Percentiles rank a stretch among this genome's conserved stretches.
Evolutionary conservation across 495 filamentous ascomycete species (phyloP).

Genomic region (Lepraria neglecta): DNA sequence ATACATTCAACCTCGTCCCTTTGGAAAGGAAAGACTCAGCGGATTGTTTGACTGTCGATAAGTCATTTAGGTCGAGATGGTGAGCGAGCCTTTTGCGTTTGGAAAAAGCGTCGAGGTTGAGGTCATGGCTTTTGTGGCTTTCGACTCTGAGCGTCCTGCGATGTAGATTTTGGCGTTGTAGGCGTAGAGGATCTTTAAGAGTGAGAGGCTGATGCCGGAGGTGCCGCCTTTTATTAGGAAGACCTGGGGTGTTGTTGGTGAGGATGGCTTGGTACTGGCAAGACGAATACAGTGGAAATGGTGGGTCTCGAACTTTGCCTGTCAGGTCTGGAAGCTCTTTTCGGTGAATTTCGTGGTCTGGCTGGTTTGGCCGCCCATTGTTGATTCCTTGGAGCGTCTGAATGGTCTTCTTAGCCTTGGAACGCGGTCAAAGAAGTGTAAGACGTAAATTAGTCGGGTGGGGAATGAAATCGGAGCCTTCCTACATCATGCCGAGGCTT

Average conservation of each 20-base stretch:
- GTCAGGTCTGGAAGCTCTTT: background rate
- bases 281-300: background rate
- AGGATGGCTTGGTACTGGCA: no score
- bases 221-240: constrained; percentile 41
- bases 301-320: constrained; percentile 1
- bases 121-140: constrained; percentile 35
- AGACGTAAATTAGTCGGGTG: background rate
- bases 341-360: background rate
- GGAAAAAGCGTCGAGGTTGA: constrained; percentile 28
- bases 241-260: constrained; percentile 29
- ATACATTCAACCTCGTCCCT: constrained; percentile 44
- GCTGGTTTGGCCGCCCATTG: background rate
- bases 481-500: background rate
- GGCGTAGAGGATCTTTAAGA: constrained; percentile 39
- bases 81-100: constrained; percentile 31
- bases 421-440: background rate
- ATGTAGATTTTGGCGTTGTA: constrained; percentile 41
- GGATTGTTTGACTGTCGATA: constrained; percentile 43
- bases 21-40: constrained; percentile 37
- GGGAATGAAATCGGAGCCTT: background rate
- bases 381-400: background rate
- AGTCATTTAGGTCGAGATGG: constrained; percentile 43
- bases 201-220: constrained; percentile 39
- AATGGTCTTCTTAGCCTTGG: background rate
- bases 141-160: constrained; percentile 38